A percentile compares a stretch with the other conserved stretches of the same genome.
Evolutionary conservation across 352 stramenopile species (phyloP).

Genomic region (Globisporangium uncinulatum): DNA sequence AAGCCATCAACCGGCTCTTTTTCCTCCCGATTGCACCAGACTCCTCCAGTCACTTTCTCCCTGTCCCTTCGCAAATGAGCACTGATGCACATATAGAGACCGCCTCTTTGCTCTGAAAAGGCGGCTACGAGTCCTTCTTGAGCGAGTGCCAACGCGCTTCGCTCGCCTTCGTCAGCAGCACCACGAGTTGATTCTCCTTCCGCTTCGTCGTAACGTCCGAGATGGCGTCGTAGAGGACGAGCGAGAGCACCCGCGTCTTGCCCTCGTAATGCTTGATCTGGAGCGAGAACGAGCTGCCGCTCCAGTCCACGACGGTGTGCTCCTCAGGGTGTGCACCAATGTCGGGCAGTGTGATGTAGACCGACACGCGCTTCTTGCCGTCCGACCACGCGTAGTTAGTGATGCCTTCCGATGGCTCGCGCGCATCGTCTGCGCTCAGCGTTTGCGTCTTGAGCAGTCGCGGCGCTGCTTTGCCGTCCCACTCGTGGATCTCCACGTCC

Average conservation of each 20-base stretch:
- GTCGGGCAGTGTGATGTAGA: slow-evolving; percentile 66
- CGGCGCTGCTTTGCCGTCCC: slow-evolving; percentile 72
- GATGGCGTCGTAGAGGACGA: slow-evolving; percentile 83
- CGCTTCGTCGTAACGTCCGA: slow-evolving; percentile 71
- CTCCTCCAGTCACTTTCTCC: no score
- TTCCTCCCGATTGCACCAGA: no score
- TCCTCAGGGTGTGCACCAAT: slow-evolving; percentile 65
- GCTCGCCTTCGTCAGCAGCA: slow-evolving; percentile 72
- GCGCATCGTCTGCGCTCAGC: slow-evolving; percentile 17
- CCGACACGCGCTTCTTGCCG: slow-evolving; percentile 68
- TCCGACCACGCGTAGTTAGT: slow-evolving; percentile 80
- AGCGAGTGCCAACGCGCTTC: slow-evolving; percentile 76
- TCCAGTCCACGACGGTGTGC: slow-evolving; percentile 65
- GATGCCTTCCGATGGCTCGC: slow-evolving; percentile 48
- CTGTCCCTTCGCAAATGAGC: no score
- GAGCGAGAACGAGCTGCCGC: slow-evolving; percentile 42
- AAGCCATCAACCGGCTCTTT: no score
- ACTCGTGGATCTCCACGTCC: slow-evolving; percentile 73
- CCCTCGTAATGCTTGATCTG: slow-evolving; percentile 58
- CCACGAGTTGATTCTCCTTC: slow-evolving; percentile 76
- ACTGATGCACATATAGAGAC: no score
- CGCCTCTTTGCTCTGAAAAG: not conserved
- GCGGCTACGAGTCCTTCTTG: slow-evolving; percentile 64
- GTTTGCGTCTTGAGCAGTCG: slow-evolving; percentile 64
- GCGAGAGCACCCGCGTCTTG: slow-evolving; percentile 62